Evolutionary conservation across 192 early-diverging fungal species (phyloP).

Genomic region (Podila minutissima): DNA sequence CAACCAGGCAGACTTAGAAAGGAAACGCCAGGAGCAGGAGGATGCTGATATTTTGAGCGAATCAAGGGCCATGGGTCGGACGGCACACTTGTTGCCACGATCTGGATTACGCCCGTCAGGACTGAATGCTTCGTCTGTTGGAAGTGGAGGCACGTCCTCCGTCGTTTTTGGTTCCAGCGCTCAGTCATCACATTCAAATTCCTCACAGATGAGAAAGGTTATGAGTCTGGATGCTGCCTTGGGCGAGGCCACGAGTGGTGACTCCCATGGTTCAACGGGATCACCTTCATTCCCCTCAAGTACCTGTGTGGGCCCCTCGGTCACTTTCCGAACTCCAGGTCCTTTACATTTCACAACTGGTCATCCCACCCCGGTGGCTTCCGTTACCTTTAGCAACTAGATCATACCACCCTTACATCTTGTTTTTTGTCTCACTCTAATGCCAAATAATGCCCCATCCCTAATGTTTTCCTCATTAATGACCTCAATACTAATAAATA

Average conservation of each 20-base stretch:
- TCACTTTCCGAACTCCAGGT: not conserved
- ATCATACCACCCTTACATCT: not conserved
- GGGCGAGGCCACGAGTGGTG: not conserved
- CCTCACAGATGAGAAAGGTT: not conserved
- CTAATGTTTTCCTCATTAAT: no score
- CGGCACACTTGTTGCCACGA: not conserved
- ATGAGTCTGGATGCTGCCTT: not conserved
- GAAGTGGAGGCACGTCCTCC: not conserved
- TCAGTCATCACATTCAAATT: not conserved
- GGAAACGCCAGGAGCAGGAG: not conserved
- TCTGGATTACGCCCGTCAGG: not conserved
- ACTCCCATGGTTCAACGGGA: not conserved
- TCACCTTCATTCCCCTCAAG: not conserved
- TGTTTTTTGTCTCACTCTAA: no score
- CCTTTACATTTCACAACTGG: not conserved
- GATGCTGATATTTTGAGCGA: not conserved
- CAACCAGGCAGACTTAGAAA: not conserved
- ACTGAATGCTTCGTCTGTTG: not conserved
- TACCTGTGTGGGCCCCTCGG: not conserved
- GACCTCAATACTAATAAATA: no score
- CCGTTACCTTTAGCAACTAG: not conserved
- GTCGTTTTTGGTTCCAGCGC: not conserved
- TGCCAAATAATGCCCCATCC: no score
- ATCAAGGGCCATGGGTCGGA: not conserved
- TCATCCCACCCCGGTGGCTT: not conserved